Evolutionary conservation across 345 rosid species (phyloP).

Genomic region (Acer yangbiense): DNA sequence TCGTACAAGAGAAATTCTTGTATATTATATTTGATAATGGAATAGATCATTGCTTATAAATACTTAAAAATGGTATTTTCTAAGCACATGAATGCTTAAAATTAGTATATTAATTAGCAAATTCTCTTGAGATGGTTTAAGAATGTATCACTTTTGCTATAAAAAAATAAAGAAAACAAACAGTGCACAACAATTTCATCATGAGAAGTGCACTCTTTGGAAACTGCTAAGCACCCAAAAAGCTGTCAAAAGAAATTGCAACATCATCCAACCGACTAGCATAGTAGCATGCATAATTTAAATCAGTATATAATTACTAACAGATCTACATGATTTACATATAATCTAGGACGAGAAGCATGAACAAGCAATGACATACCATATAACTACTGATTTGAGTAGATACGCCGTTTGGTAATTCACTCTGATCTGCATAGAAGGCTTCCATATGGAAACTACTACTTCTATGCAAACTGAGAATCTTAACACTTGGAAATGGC

Average conservation of each 20-base stretch:
- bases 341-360: background rate
- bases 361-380: constrained; percentile 35
- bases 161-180: background rate
- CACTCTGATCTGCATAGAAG: constrained; percentile 54
- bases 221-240: constrained; percentile 3
- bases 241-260: background rate
- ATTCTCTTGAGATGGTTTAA: background rate
- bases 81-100: too few relatives aligned
- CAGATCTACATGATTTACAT: background rate
- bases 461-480: constrained; percentile 58
- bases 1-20: background rate
- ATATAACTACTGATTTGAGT: constrained; percentile 48
- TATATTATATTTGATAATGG: background rate
- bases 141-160: background rate
- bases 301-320: background rate
- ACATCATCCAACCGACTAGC: background rate
- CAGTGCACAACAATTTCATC: background rate
- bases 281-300: background rate
- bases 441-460: constrained; percentile 56
- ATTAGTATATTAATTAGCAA: background rate
- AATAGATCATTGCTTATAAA: background rate
- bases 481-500: constrained; percentile 72
- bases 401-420: constrained; percentile 43
- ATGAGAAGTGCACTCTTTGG: background rate
- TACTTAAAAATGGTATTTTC: background rate